Evolutionary conservation across 306 rosid species (phyloP), one percentile per base, ranked within the genome.

Genomic region (Cicer judaicum): DNA sequence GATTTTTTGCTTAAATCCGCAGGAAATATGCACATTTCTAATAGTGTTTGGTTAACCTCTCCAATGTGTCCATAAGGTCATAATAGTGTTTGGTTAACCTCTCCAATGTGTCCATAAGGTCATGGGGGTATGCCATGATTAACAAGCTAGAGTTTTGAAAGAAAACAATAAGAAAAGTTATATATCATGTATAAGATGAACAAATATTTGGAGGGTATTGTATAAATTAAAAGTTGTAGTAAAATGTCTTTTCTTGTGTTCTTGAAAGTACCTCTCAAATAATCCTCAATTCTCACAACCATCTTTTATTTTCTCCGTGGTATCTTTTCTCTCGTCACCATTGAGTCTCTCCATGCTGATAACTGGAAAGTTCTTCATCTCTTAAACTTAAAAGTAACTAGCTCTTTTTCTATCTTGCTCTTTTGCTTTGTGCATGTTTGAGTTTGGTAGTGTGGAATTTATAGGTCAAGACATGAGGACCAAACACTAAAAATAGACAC

Each of bases 251-350:
- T 24, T 24, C 29, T 24, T 2, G 3, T 24, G 29, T 24, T 24
- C 29, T 24, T 24, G 29, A 24, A 24, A 24, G 29, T 24, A 24
- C 19, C 19, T 0, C 29, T 24, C 29, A 24, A 24, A 24, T 2
- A 24, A 24, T 34, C 98, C 96, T 94, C 96, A 92, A 80, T 90
- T 92, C 71, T 92, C 96, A 77, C 98, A 92, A 42, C 94, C 94
- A 60, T 92, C 91, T 43, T 87, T 92, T 83, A 92, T 88, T 80
- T 73, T 84, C 29, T 66, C 92, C 91, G 89, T 68, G 49, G 79
- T 87, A 0, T 75, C 68, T 53, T 41, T 63, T 18, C 98, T 87
- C 62, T 80, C 96, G 64, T 84, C 89, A 16, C 94, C 92, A 62
- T 88, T 88, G 72, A 90, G 81, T 47, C 81, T 86, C 87, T 76